phyloP scores from a whole-genome alignment of 441 rosid species.

The Caryocar brasiliense region DNA sequence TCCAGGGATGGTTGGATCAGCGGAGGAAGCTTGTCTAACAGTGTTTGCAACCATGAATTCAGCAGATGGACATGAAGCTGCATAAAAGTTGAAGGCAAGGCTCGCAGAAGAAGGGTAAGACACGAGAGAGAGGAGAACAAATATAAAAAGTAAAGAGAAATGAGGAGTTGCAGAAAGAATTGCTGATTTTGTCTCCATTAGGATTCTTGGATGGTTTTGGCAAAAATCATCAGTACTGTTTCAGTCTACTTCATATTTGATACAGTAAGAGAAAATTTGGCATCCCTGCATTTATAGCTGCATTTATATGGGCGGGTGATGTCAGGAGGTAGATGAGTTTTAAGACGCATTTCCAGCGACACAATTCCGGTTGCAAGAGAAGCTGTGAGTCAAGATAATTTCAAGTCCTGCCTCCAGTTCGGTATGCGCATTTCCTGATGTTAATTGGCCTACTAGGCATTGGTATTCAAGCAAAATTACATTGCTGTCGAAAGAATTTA shows the following conservation, averaged over 20 bases:
- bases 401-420: no score
- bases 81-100: slow-evolving; percentile 49
- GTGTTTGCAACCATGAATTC: slow-evolving; percentile 44
- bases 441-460: no score
- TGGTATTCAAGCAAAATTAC: no score
- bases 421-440: no score
- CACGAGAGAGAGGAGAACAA: slow-evolving; percentile 14
- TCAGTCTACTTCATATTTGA: not conserved
- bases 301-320: slow-evolving; percentile 22
- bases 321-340: slow-evolving; percentile 34
- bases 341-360: no score
- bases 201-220: not conserved
- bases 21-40: slow-evolving; percentile 41
- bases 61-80: slow-evolving; percentile 41
- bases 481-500: no score
- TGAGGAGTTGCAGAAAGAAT: not conserved
- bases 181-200: slow-evolving; percentile 26
- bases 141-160: slow-evolving; percentile 6
- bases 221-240: not conserved
- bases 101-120: slow-evolving; percentile 22
- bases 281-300: slow-evolving; percentile 18
- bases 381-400: no score
- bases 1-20: slow-evolving; percentile 47
- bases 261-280: not conserved
- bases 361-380: no score